Evolutionary conservation across 208 protist genomes (phyloP).

Genomic region (Angomonas deanei): DNA sequence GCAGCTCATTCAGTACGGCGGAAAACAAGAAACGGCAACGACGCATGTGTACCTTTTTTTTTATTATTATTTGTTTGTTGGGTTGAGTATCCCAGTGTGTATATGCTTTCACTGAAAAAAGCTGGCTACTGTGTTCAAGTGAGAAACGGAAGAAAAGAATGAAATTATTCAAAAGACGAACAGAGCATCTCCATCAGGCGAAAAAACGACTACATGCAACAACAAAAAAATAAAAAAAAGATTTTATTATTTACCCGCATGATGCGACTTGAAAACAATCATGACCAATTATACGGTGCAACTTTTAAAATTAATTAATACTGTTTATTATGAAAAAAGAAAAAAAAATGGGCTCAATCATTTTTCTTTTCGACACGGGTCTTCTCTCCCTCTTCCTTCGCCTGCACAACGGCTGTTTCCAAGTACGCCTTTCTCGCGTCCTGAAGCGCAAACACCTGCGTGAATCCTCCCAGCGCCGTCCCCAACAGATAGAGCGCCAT

Average conservation of each 20-base stretch:
- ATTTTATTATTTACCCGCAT: no score
- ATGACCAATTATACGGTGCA: not conserved
- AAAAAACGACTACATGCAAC: no score
- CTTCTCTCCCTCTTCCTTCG: not conserved
- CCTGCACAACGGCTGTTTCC: not conserved
- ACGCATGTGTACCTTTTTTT: not conserved
- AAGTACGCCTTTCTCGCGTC: not conserved
- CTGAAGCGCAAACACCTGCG: not conserved
- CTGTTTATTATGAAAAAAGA: no score
- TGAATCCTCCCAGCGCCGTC: not conserved
- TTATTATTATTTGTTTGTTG: not conserved
- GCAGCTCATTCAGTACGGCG: constrained; percentile 33
- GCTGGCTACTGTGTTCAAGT: no score
- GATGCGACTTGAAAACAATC: not conserved
- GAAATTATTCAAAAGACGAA: no score
- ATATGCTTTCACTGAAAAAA: not conserved
- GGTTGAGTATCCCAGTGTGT: not conserved
- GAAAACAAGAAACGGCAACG: not conserved
- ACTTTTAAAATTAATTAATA: no score
- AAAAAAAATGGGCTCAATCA: no score
- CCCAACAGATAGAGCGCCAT: not conserved
- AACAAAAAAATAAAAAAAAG: no score
- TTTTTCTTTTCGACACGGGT: not conserved
- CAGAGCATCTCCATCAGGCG: no score
- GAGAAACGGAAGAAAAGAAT: no score